phyloP scores from a whole-genome alignment of 257 asterid species.

The Vinca minor region DNA sequence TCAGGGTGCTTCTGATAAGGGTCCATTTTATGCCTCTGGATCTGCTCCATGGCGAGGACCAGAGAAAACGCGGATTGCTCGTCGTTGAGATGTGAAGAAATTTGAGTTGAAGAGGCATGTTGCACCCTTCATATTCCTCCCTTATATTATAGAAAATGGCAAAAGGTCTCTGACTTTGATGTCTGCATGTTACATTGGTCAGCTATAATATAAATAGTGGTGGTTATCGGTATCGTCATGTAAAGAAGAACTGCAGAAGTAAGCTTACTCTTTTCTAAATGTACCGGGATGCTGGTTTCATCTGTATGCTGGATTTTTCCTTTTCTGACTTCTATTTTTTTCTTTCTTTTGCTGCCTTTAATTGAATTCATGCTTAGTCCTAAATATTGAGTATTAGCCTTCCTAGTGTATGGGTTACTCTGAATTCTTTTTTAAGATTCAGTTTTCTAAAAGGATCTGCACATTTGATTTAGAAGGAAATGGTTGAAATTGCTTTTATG shows the following conservation, averaged over 20 bases:
- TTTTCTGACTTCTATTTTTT: not conserved
- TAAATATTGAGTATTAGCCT: not conserved
- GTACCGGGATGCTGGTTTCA: conserved; percentile 22
- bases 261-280: not conserved
- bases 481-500: not conserved
- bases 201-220: conserved; percentile 19
- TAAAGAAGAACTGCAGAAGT: conserved; percentile 12
- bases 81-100: conserved; percentile 46
- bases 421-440: not conserved
- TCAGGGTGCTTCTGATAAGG: conserved; percentile 70
- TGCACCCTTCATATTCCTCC: conserved; percentile 25
- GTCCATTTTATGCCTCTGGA: conserved; percentile 55
- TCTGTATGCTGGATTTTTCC: conserved; percentile 14
- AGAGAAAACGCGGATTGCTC: conserved; percentile 57
- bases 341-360: not conserved
- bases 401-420: not conserved
- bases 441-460: not conserved
- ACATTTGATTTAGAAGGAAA: not conserved
- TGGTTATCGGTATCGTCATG: conserved; percentile 27
- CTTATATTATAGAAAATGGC: conserved; percentile 37
- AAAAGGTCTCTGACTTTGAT: conserved; percentile 27
- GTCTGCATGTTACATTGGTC: conserved; percentile 36
- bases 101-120: conserved; percentile 16
- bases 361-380: not conserved
- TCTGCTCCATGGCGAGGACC: conserved; percentile 72